phyloP scores from a whole-genome alignment of 2,329 filamentous ascomycete genomes.

The Arachnopeziza araneosa region DNA sequence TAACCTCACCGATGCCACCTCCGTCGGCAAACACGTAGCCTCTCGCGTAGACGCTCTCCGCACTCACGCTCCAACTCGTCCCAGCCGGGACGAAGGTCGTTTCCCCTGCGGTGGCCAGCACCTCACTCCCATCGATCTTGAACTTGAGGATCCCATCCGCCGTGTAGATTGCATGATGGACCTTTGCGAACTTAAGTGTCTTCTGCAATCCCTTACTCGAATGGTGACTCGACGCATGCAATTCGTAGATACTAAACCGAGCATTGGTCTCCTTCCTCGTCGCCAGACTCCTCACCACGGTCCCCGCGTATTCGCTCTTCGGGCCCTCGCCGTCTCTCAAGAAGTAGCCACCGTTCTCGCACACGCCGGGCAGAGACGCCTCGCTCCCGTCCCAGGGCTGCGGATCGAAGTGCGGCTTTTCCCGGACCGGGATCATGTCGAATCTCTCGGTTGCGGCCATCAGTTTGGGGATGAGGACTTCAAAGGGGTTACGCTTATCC shows the following conservation, averaged over 20 bases:
- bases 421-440: constrained; percentile 48
- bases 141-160: constrained; percentile 42
- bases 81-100: constrained; percentile 24
- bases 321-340: constrained; percentile 45
- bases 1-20: constrained; percentile 22
- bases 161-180: constrained; percentile 48
- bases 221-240: constrained; percentile 41
- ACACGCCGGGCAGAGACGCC: constrained; percentile 33
- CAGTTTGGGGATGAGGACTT: constrained; percentile 47
- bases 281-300: constrained; percentile 43
- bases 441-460: constrained; percentile 50
- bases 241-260: constrained; percentile 47
- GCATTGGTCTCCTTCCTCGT: constrained; percentile 41
- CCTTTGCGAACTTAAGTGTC: constrained; percentile 38
- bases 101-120: constrained; percentile 14
- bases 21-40: constrained; percentile 25
- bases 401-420: constrained; percentile 42
- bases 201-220: constrained; percentile 31
- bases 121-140: constrained; percentile 31
- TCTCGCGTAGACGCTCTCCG: constrained; percentile 19
- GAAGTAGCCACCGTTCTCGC: constrained; percentile 41
- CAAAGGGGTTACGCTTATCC: constrained; percentile 46
- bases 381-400: constrained; percentile 38
- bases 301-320: constrained; percentile 40
- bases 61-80: constrained; percentile 13